Percentiles rank a stretch among this genome's conserved stretches.
phyloP scores from a whole-genome alignment of 1,139 yeast species.

The Insectozyma bohioensis region DNA sequence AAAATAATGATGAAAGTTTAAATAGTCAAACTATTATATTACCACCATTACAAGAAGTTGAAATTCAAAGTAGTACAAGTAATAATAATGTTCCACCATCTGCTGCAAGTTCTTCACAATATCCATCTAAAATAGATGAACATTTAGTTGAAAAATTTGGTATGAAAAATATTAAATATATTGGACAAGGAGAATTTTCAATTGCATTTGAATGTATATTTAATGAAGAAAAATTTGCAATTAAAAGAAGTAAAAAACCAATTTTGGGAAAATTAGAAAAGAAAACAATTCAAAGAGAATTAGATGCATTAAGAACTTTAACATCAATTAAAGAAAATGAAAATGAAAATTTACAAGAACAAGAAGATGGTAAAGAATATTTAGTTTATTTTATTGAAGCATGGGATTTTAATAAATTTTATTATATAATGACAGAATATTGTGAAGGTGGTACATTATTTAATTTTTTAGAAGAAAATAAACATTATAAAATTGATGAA shows the following conservation, averaged over 20 bases:
- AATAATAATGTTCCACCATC: too few relatives aligned
- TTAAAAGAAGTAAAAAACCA: constrained; percentile 72
- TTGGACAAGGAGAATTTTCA: constrained; percentile 89
- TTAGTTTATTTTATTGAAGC: constrained; percentile 78
- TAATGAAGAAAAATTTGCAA: constrained; percentile 72
- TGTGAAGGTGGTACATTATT: constrained; percentile 94
- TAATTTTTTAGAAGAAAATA: constrained; percentile 71
- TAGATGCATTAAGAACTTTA: constrained; percentile 44
- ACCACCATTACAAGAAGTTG: constrained; percentile 10
- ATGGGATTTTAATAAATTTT: constrained; percentile 76
- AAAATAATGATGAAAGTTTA: constrained; percentile 4
- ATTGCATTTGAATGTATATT: constrained; percentile 76
- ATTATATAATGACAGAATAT: constrained; percentile 90
- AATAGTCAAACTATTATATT: constrained; percentile 4
- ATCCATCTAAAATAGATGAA: constrained; percentile 42
- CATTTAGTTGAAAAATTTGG: constrained; percentile 70
- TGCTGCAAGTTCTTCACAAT: constrained; percentile 4
- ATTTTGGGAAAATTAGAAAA: constrained; percentile 41
- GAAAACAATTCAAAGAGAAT: constrained; percentile 38
- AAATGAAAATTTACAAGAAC: constrained; percentile 44
- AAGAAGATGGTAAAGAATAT: constrained; percentile 75
- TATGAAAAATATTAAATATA: constrained; percentile 55
- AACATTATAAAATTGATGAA: constrained; percentile 81
- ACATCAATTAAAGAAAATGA: constrained; percentile 45
- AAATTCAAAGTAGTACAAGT: too few relatives aligned